Evolutionary conservation across 2,329 filamentous ascomycete genomes (phyloP).

Genomic region (Elsinoe fawcettii): DNA sequence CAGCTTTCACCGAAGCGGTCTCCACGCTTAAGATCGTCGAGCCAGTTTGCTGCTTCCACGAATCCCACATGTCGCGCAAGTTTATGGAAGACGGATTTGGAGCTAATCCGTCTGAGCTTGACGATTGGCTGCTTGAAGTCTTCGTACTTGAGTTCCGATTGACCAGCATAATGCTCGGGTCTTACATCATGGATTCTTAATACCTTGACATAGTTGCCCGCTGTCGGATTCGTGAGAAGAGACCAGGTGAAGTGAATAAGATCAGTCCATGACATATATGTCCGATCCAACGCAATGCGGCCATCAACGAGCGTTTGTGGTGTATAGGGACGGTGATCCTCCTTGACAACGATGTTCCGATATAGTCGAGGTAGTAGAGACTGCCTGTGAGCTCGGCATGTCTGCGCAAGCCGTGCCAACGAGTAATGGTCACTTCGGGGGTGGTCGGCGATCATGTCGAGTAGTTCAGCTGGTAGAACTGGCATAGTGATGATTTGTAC

Average conservation of each 20-base stretch:
- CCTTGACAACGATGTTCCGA: not conserved
- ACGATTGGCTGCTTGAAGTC: not conserved
- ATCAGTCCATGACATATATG: not conserved
- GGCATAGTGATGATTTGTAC: not conserved
- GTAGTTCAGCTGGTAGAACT: not conserved
- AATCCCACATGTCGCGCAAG: too few species aligned
- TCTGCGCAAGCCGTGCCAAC: not conserved
- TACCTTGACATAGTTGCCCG: not conserved
- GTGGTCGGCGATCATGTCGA: not conserved
- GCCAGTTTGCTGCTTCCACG: too few species aligned
- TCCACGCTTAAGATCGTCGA: not conserved
- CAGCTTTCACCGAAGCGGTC: not conserved
- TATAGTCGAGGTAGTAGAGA: not conserved
- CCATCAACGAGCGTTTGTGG: not conserved
- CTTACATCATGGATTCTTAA: not conserved
- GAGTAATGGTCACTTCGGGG: not conserved
- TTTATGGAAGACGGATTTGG: not conserved
- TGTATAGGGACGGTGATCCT: not conserved
- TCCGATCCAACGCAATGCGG: not conserved
- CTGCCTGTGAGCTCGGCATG: not conserved
- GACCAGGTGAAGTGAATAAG: not conserved
- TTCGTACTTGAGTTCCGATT: not conserved
- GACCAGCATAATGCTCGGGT: not conserved
- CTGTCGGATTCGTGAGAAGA: not conserved
- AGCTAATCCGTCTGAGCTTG: not conserved